These are phyloP conservation scores for Plectranthus barbatus DNA, from an alignment of 257 asterid species.

Conservation along the genomic window DNA sequence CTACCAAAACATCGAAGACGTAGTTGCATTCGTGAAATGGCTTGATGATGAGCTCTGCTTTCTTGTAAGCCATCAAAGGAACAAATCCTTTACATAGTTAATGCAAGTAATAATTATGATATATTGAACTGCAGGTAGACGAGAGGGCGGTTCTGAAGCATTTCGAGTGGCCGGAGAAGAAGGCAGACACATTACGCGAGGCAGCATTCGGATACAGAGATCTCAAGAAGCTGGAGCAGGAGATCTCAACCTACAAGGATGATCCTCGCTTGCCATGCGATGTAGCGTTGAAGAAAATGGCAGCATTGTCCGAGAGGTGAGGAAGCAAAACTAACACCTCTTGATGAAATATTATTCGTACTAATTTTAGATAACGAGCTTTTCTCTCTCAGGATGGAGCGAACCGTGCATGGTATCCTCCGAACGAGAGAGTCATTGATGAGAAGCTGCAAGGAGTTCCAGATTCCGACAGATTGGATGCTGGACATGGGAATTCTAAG, in stretches of 20 bases:
- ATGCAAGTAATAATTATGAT: not conserved
- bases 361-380: no score
- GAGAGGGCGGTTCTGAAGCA: constrained; percentile 94
- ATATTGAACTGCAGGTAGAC: constrained; percentile 76
- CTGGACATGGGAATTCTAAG: constrained; percentile 69
- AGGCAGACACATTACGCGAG: constrained; percentile 81
- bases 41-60: constrained; percentile 92
- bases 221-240: constrained; percentile 66
- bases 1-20: constrained; percentile 64
- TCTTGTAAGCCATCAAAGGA: constrained; percentile 41
- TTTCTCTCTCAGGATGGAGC: constrained; percentile 83
- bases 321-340: not conserved
- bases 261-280: constrained; percentile 70
- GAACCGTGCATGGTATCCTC: constrained; percentile 51
- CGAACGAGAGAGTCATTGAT: constrained; percentile 68
- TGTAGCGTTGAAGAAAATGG: constrained; percentile 62
- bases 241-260: constrained; percentile 49
- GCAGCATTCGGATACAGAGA: constrained; percentile 87
- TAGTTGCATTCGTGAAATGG: constrained; percentile 85
- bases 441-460: constrained; percentile 68
- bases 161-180: constrained; percentile 95
- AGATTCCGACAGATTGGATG: constrained; percentile 86
- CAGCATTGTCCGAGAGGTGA: constrained; percentile 77
- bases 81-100: not conserved
- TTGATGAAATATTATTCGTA: no score